These are phyloP conservation scores for Penicillium odoratum DNA, from an alignment of 495 filamentous ascomycete genomes.

Conservation along the genomic window DNA sequence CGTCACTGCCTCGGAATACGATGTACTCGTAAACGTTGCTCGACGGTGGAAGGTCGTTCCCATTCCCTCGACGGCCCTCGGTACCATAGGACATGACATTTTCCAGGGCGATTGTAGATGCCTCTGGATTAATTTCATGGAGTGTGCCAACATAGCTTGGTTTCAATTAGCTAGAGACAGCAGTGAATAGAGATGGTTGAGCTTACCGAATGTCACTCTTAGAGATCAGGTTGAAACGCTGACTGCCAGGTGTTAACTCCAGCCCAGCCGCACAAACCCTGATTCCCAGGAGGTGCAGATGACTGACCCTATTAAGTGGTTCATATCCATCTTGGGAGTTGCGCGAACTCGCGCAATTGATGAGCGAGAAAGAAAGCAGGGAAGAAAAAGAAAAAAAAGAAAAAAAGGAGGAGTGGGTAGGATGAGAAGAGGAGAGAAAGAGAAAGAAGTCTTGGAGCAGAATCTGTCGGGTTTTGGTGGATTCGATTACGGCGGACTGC, in stretches of 20 bases:
- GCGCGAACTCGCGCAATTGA: slow-evolving; percentile 38
- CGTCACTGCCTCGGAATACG: slow-evolving; percentile 97
- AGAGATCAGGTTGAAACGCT: slow-evolving; percentile 73
- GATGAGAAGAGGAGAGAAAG: slow-evolving; percentile 31
- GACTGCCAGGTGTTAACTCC: slow-evolving; percentile 51
- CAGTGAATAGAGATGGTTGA: background rate
- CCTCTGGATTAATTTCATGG: slow-evolving; percentile 97
- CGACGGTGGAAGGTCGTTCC: slow-evolving; percentile 75
- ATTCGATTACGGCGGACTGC: slow-evolving; percentile 39
- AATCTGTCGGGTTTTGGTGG: slow-evolving; percentile 39
- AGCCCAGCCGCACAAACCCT: slow-evolving; percentile 43
- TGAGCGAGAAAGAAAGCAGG: slow-evolving; percentile 16
- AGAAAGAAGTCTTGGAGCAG: slow-evolving; percentile 20
- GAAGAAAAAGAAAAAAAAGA: slow-evolving; percentile 12
- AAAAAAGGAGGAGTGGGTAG: slow-evolving; percentile 10
- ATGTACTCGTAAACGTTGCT: slow-evolving; percentile 96
- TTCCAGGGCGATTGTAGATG: slow-evolving; percentile 92
- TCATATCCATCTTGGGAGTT: slow-evolving; percentile 51
- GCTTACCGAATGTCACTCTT: slow-evolving; percentile 93
- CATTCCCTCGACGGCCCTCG: slow-evolving; percentile 78
- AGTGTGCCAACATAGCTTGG: slow-evolving; percentile 89
- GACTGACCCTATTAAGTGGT: slow-evolving; percentile 55
- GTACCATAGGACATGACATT: slow-evolving; percentile 92
- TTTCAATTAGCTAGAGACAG: slow-evolving; percentile 24
- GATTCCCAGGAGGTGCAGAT: slow-evolving; percentile 31